Evolutionary conservation across 148 eudicot genomes (phyloP), one percentile per base, ranked within the genome.

Genomic region (Fallopia convolvulus): DNA sequence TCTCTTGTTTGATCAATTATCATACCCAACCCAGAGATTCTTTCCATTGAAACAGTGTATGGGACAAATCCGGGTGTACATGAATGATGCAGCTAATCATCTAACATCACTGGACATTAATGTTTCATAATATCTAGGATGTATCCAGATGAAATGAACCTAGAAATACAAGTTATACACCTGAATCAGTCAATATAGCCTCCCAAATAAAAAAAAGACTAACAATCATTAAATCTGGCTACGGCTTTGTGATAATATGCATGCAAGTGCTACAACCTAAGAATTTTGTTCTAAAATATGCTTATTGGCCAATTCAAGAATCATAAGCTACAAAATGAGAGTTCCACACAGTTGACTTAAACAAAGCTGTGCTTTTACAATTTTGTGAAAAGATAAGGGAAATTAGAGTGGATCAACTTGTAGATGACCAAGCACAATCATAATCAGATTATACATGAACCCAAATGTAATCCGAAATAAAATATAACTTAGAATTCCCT

Each of bases 1-100:
- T 73, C 75, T 44, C 55, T 73, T 73, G 75, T 42, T 73, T 73
- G 75, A 44, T 73, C 75, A 44, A 42, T 20, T 72, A 20, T 46
- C 36, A 10, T 21, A 44, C 53, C 72, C 72, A 68, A 36, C 21
- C 44, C 41, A 14, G 72, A 36, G 72, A 36, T 36, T 68, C 44
- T 68, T 68, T 68, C 72, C 72, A 68, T 68, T 39, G 42, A 68
- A 68, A 36, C 21, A 68, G 72, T 10, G 18, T 14, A 46, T 68
- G 72, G 44, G 44, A 36, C 10, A 68, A 68, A 68, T 32, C 70
- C 70, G 9, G 12, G 13, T 7, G 32, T n/a, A 65, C 6, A 65
- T 15, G 7, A 65, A 65, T 12, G 70, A 36, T 5, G 46, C 72
- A 68, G 46, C 72, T 68, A 68, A 68, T 36, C 72, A 36, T 68